Conservation (phyloP, 2,329 filamentous ascomycete genomes). For the Botryosphaeria dothidea region DNA sequence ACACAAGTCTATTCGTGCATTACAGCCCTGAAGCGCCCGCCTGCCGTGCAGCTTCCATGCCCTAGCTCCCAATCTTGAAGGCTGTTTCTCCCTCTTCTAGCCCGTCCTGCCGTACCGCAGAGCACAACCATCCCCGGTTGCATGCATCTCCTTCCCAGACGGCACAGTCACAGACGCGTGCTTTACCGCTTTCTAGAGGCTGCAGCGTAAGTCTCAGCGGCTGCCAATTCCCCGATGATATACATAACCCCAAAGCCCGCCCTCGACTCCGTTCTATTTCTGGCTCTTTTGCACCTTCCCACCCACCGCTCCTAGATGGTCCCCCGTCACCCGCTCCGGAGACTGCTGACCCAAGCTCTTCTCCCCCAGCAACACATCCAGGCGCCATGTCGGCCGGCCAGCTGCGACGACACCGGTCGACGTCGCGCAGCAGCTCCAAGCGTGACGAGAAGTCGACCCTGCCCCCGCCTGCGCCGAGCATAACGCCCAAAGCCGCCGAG, state of each 20-base stretch:
- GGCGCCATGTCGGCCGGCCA: slow-evolving; percentile 47
- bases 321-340: slow-evolving; percentile 1
- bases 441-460: slow-evolving; percentile 28
- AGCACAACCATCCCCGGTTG: slow-evolving; percentile 36
- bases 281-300: slow-evolving; percentile 12
- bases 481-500: slow-evolving; percentile 49
- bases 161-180: slow-evolving; percentile 38
- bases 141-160: slow-evolving; percentile 42
- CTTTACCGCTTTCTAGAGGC: slow-evolving; percentile 40
- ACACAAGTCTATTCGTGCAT: not conserved
- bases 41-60: slow-evolving; percentile 17
- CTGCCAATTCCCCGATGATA: slow-evolving; percentile 31
- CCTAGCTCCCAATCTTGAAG: slow-evolving; percentile 2
- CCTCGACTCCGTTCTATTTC: slow-evolving; percentile 22
- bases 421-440: slow-evolving; percentile 40
- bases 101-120: slow-evolving; percentile 31
- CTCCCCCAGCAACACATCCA: slow-evolving; percentile 25
- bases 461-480: slow-evolving; percentile 42
- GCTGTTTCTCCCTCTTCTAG: slow-evolving; percentile 30
- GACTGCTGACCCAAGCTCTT: slow-evolving; percentile 26
- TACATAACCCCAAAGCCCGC: slow-evolving; percentile 28
- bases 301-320: slow-evolving; percentile 2
- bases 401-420: slow-evolving; percentile 42
- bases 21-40: slow-evolving; percentile 17
- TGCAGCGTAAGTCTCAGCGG: slow-evolving; percentile 12